These are phyloP conservation scores for Phytophthora podocarpi DNA, from an alignment of 352 stramenopile genomes.

Conservation along the genomic window DNA sequence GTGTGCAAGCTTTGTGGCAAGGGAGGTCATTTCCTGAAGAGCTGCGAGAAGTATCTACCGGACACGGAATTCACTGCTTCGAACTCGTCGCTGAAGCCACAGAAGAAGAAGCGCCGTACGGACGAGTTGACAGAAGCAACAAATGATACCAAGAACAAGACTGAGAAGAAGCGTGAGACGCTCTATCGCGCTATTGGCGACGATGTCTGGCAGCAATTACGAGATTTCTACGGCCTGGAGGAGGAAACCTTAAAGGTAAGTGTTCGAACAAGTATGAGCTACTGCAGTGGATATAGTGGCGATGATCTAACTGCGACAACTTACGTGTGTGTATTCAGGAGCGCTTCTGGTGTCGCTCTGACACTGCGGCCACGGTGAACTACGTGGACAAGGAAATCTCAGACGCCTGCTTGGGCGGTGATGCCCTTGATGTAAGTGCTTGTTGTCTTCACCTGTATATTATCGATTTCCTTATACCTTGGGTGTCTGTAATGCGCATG, in stretches of 20 bases:
- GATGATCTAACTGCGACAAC: background rate
- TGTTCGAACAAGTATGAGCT: background rate
- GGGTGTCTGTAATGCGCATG: background rate
- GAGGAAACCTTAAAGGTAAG: conserved; percentile 56
- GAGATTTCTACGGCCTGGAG: conserved; percentile 68
- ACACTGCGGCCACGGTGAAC: conserved; percentile 76
- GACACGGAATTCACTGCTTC: conserved; percentile 43
- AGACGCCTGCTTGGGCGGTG: conserved; percentile 61
- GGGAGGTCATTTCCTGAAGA: conserved; percentile 80
- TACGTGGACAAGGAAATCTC: conserved; percentile 80
- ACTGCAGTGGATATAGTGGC: background rate
- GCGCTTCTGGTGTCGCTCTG: conserved; percentile 78
- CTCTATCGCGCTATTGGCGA: conserved; percentile 69
- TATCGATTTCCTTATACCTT: background rate
- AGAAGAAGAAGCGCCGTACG: conserved; percentile 57
- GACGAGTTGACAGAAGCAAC: conserved; percentile 12
- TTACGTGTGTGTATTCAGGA: conserved; percentile 22
- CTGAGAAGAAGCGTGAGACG: conserved; percentile 64
- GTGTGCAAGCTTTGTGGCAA: conserved; percentile 77
- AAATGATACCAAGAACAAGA: conserved; percentile 22
- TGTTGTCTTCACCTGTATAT: background rate
- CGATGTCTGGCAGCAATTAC: conserved; percentile 63
- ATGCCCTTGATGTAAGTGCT: conserved; percentile 63
- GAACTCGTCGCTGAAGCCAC: conserved; percentile 35
- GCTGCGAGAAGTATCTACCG: conserved; percentile 62